A percentile compares a stretch with the other conserved stretches of the same genome.
phyloP scores from a whole-genome alignment of 163 green algal genomes.

The Trebouxia gelatinosa region DNA sequence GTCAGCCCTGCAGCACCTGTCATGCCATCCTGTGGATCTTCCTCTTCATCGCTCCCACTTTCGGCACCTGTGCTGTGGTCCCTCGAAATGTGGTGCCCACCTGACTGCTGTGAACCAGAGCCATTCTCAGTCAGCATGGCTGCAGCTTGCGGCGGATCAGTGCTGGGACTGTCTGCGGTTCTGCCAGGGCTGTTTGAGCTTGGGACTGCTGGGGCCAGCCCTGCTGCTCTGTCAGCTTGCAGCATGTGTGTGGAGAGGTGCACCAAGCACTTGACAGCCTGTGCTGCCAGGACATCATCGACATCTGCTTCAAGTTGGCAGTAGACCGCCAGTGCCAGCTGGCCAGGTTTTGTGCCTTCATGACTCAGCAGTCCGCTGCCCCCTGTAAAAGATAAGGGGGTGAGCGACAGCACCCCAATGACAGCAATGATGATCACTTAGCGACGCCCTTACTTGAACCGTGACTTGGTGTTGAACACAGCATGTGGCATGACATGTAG shows the following conservation, averaged over 20 bases:
- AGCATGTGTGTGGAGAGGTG: slow-evolving; percentile 54
- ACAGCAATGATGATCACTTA: background rate
- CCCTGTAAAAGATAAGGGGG: background rate
- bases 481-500: background rate
- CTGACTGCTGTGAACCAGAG: no score
- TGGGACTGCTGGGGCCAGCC: background rate
- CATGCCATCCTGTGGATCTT: background rate
- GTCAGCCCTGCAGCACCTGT: slow-evolving; percentile 41
- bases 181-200: background rate
- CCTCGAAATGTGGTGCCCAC: no score
- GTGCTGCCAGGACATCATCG: slow-evolving; percentile 66
- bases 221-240: slow-evolving; percentile 38
- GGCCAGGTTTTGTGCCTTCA: slow-evolving; percentile 1
- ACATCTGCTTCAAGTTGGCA: slow-evolving; percentile 62
- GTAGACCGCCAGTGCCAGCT: slow-evolving; percentile 58
- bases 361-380: slow-evolving; percentile 43
- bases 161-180: no score
- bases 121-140: no score
- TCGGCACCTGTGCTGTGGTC: slow-evolving; percentile 7
- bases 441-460: background rate
- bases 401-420: background rate
- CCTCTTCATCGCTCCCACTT: background rate
- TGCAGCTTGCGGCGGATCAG: no score
- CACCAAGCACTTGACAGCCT: slow-evolving; percentile 84
- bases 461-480: no score